A percentile compares a stretch with the other conserved stretches of the same genome.
Evolutionary conservation across 2,329 filamentous ascomycete species (phyloP).

Genomic region (Diaporthe humulicola): DNA sequence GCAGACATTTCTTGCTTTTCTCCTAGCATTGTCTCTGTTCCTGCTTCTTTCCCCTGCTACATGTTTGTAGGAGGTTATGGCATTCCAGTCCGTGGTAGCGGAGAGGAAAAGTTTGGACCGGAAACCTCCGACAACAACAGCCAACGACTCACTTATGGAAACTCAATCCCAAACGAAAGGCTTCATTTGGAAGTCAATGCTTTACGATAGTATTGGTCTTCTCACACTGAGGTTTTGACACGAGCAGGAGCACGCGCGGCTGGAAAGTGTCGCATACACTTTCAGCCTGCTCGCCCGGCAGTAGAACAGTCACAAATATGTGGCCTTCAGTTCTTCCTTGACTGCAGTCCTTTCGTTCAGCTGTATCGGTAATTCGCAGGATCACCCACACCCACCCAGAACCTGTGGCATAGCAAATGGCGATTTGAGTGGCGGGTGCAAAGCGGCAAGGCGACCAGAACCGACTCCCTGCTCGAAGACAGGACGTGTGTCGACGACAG

Average conservation of each 20-base stretch:
- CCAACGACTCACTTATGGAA: not conserved
- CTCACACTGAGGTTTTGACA: not conserved
- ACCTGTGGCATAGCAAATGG: not conserved
- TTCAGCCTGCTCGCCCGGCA: not conserved
- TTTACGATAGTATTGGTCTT: not conserved
- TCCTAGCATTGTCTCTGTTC: not conserved
- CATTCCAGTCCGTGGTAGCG: not conserved
- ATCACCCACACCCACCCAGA: not conserved
- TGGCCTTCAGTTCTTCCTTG: not conserved
- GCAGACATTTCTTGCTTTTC: not conserved
- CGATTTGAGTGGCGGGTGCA: not conserved
- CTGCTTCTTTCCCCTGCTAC: not conserved
- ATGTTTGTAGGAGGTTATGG: not conserved
- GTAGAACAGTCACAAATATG: not conserved
- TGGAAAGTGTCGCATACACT: not conserved
- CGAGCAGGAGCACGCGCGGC: too few relatives aligned
- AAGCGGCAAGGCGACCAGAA: not conserved
- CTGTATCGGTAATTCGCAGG: not conserved
- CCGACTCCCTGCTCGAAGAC: not conserved
- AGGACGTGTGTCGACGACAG: not conserved
- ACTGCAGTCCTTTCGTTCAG: too few relatives aligned
- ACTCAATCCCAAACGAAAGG: not conserved
- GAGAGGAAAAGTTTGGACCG: not conserved
- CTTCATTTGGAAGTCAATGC: not conserved
- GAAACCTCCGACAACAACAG: not conserved